These are phyloP conservation scores for Trametes maxima DNA, from an alignment of 768 basidiomycete genomes.

Conservation along the genomic window DNA sequence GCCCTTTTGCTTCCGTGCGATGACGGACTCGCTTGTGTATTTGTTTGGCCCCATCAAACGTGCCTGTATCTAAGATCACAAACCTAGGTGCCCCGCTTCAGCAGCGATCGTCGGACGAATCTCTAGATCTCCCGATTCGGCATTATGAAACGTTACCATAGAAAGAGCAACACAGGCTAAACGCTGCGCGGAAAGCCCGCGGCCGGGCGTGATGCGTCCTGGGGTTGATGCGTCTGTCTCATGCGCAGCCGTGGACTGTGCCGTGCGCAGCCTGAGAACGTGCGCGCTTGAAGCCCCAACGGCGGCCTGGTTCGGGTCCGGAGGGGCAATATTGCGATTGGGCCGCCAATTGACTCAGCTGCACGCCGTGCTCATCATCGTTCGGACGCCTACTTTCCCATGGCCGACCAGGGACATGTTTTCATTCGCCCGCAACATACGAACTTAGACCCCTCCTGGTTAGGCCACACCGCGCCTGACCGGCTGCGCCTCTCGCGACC, in stretches of 20 bases:
- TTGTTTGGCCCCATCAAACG: neutral
- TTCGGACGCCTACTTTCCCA: neutral
- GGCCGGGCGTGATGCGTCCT: neutral
- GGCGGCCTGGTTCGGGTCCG: neutral
- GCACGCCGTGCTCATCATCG: neutral
- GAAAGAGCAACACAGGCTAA: neutral
- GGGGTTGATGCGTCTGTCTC: neutral
- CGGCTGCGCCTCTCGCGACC: slow-evolving; percentile 18
- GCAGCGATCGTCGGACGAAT: slow-evolving; percentile 5
- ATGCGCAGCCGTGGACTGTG: neutral
- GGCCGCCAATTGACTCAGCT: slow-evolving; percentile 3
- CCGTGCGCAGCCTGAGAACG: neutral
- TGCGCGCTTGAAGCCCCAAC: neutral
- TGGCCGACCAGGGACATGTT: neutral
- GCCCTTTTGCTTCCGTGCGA: too few relatives aligned
- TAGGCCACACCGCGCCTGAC: neutral
- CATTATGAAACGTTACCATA: slow-evolving; percentile 1
- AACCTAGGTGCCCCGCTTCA: neutral
- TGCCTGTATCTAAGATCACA: slow-evolving; percentile 5
- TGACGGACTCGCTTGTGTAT: neutral
- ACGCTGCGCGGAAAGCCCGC: neutral
- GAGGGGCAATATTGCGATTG: slow-evolving; percentile 1
- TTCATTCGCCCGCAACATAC: slow-evolving; percentile 8
- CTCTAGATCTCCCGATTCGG: neutral
- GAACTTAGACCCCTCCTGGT: neutral